phyloP scores from a whole-genome alignment of 441 rosid genomes.

The Viola pubescens region DNA sequence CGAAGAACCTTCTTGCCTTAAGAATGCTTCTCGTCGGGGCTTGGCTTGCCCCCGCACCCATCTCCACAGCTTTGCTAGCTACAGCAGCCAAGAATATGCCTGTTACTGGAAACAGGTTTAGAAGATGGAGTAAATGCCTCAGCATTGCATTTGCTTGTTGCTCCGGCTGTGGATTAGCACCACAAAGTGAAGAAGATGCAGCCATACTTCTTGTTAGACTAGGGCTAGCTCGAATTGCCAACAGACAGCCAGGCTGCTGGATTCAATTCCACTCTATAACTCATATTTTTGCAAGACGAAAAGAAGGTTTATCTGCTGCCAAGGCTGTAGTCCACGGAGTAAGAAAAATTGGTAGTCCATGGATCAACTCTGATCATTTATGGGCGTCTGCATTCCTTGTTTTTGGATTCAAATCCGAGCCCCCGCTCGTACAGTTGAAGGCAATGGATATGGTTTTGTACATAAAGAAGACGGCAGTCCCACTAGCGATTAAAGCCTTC shows the following conservation, averaged over 20 bases:
- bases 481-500: constrained; percentile 78
- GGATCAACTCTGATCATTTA: constrained; percentile 54
- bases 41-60: constrained; percentile 83
- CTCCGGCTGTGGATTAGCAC: constrained; percentile 56
- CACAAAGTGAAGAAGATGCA: constrained; percentile 74
- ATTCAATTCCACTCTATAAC: constrained; percentile 76
- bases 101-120: constrained; percentile 37
- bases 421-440: constrained; percentile 68
- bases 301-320: constrained; percentile 49
- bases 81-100: constrained; percentile 63
- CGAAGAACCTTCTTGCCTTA: constrained; percentile 52
- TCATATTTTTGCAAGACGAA: constrained; percentile 53
- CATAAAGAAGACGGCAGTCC: constrained; percentile 77
- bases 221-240: constrained; percentile 62
- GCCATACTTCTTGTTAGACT: constrained; percentile 60
- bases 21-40: constrained; percentile 80
- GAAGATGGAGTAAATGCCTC: constrained; percentile 56
- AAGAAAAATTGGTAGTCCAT: constrained; percentile 44
- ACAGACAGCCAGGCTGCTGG: constrained; percentile 57
- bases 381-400: constrained; percentile 94
- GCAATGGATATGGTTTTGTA: constrained; percentile 68
- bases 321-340: constrained; percentile 65
- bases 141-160: constrained; percentile 49
- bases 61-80: constrained; percentile 50
- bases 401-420: constrained; percentile 82